These are phyloP conservation scores for Arachis monticola DNA, from an alignment of 331 rosid genomes.

Conservation along the genomic window DNA sequence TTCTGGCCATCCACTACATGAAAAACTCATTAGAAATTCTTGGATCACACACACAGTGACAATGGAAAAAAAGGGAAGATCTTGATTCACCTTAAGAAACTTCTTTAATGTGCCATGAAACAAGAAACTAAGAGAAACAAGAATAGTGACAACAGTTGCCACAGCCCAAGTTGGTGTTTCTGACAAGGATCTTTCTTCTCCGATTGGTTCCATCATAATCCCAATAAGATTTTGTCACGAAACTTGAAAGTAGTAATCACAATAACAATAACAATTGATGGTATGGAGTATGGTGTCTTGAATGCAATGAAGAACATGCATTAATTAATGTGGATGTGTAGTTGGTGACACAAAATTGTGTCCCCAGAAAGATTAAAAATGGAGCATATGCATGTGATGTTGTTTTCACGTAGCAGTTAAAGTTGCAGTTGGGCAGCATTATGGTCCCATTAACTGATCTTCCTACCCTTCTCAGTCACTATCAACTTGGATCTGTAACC, in stretches of 20 bases:
- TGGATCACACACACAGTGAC: too few species aligned
- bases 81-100: slow-evolving; percentile 56
- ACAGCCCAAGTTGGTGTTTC: slow-evolving; percentile 91
- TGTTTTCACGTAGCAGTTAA: slow-evolving; percentile 40
- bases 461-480: slow-evolving; percentile 35
- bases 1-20: slow-evolving; percentile 70
- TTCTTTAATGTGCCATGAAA: slow-evolving; percentile 56
- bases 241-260: neutral
- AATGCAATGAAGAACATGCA: slow-evolving; percentile 30
- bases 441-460: slow-evolving; percentile 46
- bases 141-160: slow-evolving; percentile 69
- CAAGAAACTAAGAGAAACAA: slow-evolving; percentile 70
- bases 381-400: slow-evolving; percentile 50
- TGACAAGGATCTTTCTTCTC: slow-evolving; percentile 71
- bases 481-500: slow-evolving; percentile 37
- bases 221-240: neutral
- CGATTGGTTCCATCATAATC: slow-evolving; percentile 47
- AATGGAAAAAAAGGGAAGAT: too few species aligned
- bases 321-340: slow-evolving; percentile 40
- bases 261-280: neutral
- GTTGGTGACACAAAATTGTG: slow-evolving; percentile 37
- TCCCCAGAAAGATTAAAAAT: slow-evolving; percentile 31
- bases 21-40: slow-evolving; percentile 22
- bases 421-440: slow-evolving; percentile 14
- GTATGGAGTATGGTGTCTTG: slow-evolving; percentile 7